Percentiles rank a stretch among this genome's conserved stretches.
Evolutionary conservation across 1,284 basidiomycete genomes (phyloP).

Genomic region (Anthracocystis walkeri): DNA sequence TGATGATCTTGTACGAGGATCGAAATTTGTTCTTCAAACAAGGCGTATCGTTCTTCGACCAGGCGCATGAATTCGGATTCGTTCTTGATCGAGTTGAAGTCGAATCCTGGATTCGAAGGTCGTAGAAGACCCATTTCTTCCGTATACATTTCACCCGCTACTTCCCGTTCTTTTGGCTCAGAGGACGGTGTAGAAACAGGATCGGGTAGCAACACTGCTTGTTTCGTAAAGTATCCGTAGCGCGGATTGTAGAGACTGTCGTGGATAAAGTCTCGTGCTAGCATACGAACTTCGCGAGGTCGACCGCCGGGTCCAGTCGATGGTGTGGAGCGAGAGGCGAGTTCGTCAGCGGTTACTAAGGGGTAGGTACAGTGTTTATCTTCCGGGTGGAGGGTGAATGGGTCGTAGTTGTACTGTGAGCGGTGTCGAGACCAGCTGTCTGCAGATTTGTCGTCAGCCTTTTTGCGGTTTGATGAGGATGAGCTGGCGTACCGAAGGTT

Average conservation of each 20-base stretch:
- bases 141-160: constrained; percentile 17
- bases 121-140: constrained; percentile 39
- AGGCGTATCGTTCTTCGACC: constrained; percentile 76
- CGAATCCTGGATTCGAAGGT: constrained; percentile 72
- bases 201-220: constrained; percentile 65
- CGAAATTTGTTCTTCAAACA: constrained; percentile 58
- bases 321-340: constrained; percentile 19
- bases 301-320: constrained; percentile 31
- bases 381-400: constrained; percentile 60
- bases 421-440: constrained; percentile 55
- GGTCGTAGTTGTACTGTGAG: constrained; percentile 67
- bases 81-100: constrained; percentile 79
- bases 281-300: constrained; percentile 88
- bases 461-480: constrained; percentile 1
- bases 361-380: constrained; percentile 57
- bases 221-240: constrained; percentile 87
- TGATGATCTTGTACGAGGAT: constrained; percentile 25
- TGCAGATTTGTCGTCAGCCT: background rate
- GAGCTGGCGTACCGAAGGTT: constrained; percentile 10
- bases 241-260: constrained; percentile 96
- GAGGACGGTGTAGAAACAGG: background rate
- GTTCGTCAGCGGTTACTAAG: constrained; percentile 53
- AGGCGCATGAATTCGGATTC: constrained; percentile 82
- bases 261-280: constrained; percentile 95
- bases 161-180: background rate